Base-by-base conservation (phyloP, 2,329 filamentous ascomycete genomes). In the Niveomyces coronatus region DNA sequence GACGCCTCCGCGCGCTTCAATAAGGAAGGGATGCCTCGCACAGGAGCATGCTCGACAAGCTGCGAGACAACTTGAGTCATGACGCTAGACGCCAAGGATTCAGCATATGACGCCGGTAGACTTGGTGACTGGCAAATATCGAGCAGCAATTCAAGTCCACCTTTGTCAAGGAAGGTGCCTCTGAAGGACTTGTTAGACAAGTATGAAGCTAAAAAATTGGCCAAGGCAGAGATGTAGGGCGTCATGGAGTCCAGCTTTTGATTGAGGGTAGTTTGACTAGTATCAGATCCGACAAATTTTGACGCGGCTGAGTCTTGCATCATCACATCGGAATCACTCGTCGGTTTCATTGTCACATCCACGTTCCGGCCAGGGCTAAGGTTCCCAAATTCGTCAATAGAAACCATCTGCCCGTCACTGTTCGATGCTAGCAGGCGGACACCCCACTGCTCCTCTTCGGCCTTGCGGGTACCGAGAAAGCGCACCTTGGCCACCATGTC, bases 401-500 rank as follows among this genome's bases (percentile, higher is more conserved):
- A 51, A 18, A 56, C 49, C 4, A 73, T 60, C 42, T 74, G 74
- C 18, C 76, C 79, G 31, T 74, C 61, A 3, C 69, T 57, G 44
- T 74, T 70, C 31, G 73, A 67, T 14, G 76, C 65, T 65, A 83
- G 79, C 14, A 98, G 67, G 52, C 88, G 93, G 1, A 83, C 77
- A 35, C 91, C 91, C 63, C 83, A 79, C 19, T 80, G 80, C 37
- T 75, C 67, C 28, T 73, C 69, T 50, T 70, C 71, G 3, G 85
- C 80, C 54, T 85, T 83, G 29, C 70, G 68, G 35, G 76, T 74
- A 46, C 82, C 86, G 17, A 95, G 64, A 46, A 82, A 71, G 28
- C 79, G 76, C 24, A 98, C 82, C 37, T 86, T 77, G 23, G 80
- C 80, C 43, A 94, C 76, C 85, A 96, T 94, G 45, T 87, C 79